These are phyloP conservation scores for Rachicladosporium sp. DNA, from an alignment of 2,329 filamentous ascomycete species.

Conservation along the genomic window DNA sequence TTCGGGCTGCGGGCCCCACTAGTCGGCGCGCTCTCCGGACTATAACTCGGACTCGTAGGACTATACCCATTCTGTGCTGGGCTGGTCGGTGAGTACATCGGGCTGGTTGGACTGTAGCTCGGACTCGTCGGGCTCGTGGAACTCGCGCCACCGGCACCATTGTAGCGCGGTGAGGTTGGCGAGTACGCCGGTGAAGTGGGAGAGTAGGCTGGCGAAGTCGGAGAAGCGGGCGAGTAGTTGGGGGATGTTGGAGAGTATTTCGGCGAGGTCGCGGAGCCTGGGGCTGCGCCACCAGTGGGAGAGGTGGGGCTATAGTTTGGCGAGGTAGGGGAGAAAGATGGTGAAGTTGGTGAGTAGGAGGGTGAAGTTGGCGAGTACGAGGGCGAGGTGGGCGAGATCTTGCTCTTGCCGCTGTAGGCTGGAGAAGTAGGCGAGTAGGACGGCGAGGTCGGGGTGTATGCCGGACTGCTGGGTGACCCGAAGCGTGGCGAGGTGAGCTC, in stretches of 20 bases:
- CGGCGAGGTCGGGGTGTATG: slow-evolving; percentile 32
- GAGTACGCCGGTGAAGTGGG: slow-evolving; percentile 47
- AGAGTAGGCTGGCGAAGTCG: slow-evolving; percentile 48
- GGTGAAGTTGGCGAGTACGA: slow-evolving; percentile 69
- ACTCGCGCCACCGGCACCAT: slow-evolving; percentile 30
- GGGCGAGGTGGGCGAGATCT: slow-evolving; percentile 37
- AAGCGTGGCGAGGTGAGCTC: slow-evolving; percentile 39
- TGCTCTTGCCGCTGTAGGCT: slow-evolving; percentile 16
- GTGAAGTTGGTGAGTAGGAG: slow-evolving; percentile 40
- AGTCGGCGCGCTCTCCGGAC: slow-evolving; percentile 4
- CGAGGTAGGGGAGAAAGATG: slow-evolving; percentile 58
- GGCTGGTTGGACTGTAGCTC: slow-evolving; percentile 43
- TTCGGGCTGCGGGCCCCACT: slow-evolving; percentile 10
- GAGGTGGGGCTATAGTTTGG: slow-evolving; percentile 36
- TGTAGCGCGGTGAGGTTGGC: slow-evolving; percentile 36
- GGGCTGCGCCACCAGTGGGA: slow-evolving; percentile 10
- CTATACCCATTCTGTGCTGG: slow-evolving; percentile 11
- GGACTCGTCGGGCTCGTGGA: slow-evolving; percentile 36
- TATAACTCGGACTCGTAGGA: slow-evolving; percentile 18
- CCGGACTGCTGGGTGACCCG: slow-evolving; percentile 40
- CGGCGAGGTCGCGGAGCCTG: slow-evolving; percentile 35
- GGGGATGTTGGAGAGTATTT: slow-evolving; percentile 39
- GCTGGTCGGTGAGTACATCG: slow-evolving; percentile 28
- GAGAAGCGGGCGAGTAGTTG: slow-evolving; percentile 41
- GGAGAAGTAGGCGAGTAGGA: slow-evolving; percentile 25